phyloP scores from a whole-genome alignment of 1,139 yeast genomes.

The Yamadazyma sp. region DNA sequence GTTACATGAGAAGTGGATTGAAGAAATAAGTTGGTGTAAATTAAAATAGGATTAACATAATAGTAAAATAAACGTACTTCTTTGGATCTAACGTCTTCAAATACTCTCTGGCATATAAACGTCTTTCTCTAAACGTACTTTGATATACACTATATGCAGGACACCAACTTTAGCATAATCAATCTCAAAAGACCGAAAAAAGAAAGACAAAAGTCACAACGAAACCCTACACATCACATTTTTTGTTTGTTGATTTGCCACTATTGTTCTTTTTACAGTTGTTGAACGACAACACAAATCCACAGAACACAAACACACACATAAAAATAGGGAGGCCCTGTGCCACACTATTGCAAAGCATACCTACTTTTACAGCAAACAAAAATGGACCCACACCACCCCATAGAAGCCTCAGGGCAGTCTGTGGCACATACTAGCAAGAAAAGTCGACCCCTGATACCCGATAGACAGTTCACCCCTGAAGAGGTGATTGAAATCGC shows the following conservation, averaged over 20 bases:
- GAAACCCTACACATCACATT: too few relatives aligned
- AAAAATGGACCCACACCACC: too few relatives aligned
- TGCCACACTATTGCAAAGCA: too few relatives aligned
- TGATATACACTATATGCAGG: neutral
- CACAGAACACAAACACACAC: too few relatives aligned
- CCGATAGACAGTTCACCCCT: neutral
- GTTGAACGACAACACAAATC: too few relatives aligned
- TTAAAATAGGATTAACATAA: slow-evolving; percentile 1
- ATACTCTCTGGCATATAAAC: too few relatives aligned
- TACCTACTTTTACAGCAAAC: too few relatives aligned
- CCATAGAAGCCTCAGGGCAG: neutral
- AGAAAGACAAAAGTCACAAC: neutral
- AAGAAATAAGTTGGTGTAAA: slow-evolving; percentile 35
- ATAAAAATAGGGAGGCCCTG: too few relatives aligned
- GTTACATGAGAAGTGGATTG: slow-evolving; percentile 88
- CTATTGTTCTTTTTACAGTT: too few relatives aligned
- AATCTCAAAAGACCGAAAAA: neutral
- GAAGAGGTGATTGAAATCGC: slow-evolving; percentile 4
- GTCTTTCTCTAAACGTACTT: too few relatives aligned
- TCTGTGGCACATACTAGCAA: neutral
- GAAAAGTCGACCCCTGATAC: neutral
- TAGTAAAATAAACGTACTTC: neutral
- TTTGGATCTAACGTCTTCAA: too few relatives aligned
- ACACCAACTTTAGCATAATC: neutral
- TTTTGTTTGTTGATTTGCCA: too few relatives aligned